Base-by-base conservation (phyloP, 2,329 filamentous ascomycete species). In the Teratosphaeria epicoccoides region DNA sequence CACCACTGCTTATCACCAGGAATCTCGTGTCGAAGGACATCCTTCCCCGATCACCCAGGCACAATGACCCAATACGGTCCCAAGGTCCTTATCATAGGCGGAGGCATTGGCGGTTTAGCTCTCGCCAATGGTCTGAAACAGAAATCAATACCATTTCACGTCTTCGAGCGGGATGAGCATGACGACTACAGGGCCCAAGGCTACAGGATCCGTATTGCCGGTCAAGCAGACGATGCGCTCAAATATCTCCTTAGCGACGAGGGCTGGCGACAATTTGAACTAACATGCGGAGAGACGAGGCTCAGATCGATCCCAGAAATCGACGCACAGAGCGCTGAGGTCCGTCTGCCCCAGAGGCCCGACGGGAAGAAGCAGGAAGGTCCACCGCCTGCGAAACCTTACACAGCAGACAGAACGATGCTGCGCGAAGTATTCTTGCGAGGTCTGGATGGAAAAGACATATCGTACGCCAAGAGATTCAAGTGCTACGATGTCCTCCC, bases 71-170 rank as follows among this genome's bases (percentile, higher is more conserved):
- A n/a, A n/a, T n/a, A n/a, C n/a, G n/a, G n/a, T n/a, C n/a, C n/a
- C n/a, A n/a, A n/a, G n/a, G 28, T 65, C 46, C 44, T 65, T n/a
- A 60, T 63, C 50, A 58, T 65, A 14, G 62, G 62, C 12, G 61
- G 58, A 11, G 61, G 61, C 12, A 52, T 60, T 25, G 58, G 55
- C 10, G 63, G 63, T 10, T 55, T 65, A 3, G 47, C 51, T 1
- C 53, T 65, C 9, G 63, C 62, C 2, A 60, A 64, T 14, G 62
- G 58, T 11, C 53, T 65, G n/a, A 55, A 58, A 25, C 53, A 62
- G 47, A 46, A 49, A 23, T 50, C 50, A 12, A 59, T 64, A 22
- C 50, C 56, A 1, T 61, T 55, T 47, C 50, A 47, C 2, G 49
- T 64, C 33, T 62, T 57, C 45, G 61, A 64, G 47, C 52, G 60